Evolutionary conservation across 352 stramenopile species (phyloP), one percentile per base, ranked within the genome.

Genomic region (Elongisporangium prolatum): DNA sequence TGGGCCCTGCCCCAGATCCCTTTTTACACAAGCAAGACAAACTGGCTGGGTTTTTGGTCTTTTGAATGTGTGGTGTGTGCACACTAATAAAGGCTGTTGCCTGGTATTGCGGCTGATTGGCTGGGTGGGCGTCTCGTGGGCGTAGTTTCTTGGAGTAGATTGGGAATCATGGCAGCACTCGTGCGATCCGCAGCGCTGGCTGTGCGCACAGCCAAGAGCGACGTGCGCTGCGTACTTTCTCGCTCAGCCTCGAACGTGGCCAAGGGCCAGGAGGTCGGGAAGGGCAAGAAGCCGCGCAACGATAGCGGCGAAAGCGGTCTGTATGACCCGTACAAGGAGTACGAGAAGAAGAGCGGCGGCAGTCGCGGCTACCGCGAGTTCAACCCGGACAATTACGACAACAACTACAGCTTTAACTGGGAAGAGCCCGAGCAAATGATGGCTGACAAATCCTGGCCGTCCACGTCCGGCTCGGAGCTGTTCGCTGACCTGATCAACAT

Each of bases 391-490:
- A 48, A 78, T 50, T 71, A 85, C 44, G 65, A 81, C 48, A 69
- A 79, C 47, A 71, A 82, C 48, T 58, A 72, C 50, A 69, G 87
- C 48, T 87, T 75, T 21, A 72, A 80, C 73, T 93, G 84, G 84
- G 67, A 75, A 54, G 84, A 91, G 63, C 80, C 81, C 4, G 82
- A 86, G 54, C 67, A 88, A 44, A 75, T 95, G 71, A 95, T 95
- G 86, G 82, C 84, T 37, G 86, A 95, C 71, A 95, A 95, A 71
- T 92, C 80, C 64, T 95, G 86, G 86, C 86, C 86, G 1, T 62
- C 75, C 48, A 95, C 86, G 16, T 84, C 84, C 1, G 82, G 80
- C 65, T 76, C 84, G 14, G 82, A 95, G 49, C 63, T 93, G 57
- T 95, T 92, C 60, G 63, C 68, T 53, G 86, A 95, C 65, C 66